phyloP scores from a whole-genome alignment of 75 land plant genomes.

The Azolla pinnata region DNA sequence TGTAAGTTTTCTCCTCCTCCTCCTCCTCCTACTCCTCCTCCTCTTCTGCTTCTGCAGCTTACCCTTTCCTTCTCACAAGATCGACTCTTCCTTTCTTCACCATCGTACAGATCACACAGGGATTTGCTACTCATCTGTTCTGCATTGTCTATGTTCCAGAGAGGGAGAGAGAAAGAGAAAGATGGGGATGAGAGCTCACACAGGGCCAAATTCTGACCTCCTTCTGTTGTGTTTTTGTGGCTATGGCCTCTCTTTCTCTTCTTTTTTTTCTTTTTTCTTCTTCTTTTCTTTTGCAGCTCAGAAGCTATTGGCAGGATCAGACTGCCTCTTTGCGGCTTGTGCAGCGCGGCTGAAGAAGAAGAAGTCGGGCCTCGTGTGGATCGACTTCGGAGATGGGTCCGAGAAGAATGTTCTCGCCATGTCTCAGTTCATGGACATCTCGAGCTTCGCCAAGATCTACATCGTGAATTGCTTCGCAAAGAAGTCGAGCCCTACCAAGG shows the following conservation, averaged over 20 bases:
- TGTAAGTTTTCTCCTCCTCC: too few relatives aligned
- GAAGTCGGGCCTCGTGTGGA: conserved; percentile 15
- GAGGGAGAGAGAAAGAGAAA: too few relatives aligned
- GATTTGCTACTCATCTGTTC: too few relatives aligned
- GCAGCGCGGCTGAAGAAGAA: conserved; percentile 22
- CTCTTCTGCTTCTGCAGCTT: too few relatives aligned
- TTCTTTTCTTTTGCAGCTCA: not conserved
- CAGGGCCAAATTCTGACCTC: too few relatives aligned
- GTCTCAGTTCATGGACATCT: conserved; percentile 25
- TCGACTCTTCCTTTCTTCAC: too few relatives aligned
- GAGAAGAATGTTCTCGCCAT: conserved; percentile 33
- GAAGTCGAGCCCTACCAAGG: not conserved
- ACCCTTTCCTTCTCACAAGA: too few relatives aligned
- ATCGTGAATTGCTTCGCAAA: conserved; percentile 17
- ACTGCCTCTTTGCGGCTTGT: conserved; percentile 21
- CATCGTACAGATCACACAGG: too few relatives aligned
- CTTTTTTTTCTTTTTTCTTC: not conserved
- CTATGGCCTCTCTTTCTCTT: not conserved
- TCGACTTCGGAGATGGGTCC: conserved; percentile 37
- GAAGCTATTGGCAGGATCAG: not conserved
- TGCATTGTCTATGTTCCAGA: too few relatives aligned
- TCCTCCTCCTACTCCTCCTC: too few relatives aligned
- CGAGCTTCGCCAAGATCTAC: conserved; percentile 21
- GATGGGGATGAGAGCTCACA: too few relatives aligned
- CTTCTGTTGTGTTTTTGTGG: too few relatives aligned